Evolutionary conservation across 805 yeast genomes (phyloP), one percentile per base, ranked within the genome.

Genomic region (Limtongia smithiae): DNA sequence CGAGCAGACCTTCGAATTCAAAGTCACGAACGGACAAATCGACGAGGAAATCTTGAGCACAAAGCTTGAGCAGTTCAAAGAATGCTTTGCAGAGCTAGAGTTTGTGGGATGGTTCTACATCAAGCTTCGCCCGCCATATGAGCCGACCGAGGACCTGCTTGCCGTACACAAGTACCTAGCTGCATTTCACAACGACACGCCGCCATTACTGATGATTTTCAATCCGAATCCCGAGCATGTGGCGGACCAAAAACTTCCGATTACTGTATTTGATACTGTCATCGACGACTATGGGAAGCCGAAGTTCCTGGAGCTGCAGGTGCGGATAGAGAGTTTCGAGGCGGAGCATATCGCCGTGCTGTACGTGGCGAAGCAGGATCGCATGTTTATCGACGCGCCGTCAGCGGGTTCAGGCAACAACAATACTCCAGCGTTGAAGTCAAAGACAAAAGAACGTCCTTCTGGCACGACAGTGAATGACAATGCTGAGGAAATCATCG

Each of bases 61-160:
- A 24, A 63, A 61, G 34, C 44, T 59, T 14, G 60, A 59, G 37
- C 61, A 65, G 25, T 64, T 64, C 53, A 52, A 59, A 37, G 55
- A 58, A 7, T 60, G 63, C 17, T 62, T 63, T 50, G 67, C 68
- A 3, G 54, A 55, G 11, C 59, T 64, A 22, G 65, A 66, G 6
- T 50, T 67, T 12, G 45, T 68, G 11, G 71, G 71, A 6, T 63
- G 68, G 68, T 68, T 64, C 46, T 50, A 57, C 22, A 55, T 65
- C 2, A 55, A 58, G 40, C 9, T 32, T n/a, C 17, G 12, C 21
- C 42, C 52, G n/a, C 55, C 58, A 11, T 50, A 43, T 17, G 67
- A 63, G 46, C 57, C 60, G 18, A 37, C 49, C 3, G 48, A 40
- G 25, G 47, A 37, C 17, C 28, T 54, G 8, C 41, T 54, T 12